Base-by-base conservation (phyloP, 2,329 filamentous ascomycete genomes). In the Microdochium paspali region DNA sequence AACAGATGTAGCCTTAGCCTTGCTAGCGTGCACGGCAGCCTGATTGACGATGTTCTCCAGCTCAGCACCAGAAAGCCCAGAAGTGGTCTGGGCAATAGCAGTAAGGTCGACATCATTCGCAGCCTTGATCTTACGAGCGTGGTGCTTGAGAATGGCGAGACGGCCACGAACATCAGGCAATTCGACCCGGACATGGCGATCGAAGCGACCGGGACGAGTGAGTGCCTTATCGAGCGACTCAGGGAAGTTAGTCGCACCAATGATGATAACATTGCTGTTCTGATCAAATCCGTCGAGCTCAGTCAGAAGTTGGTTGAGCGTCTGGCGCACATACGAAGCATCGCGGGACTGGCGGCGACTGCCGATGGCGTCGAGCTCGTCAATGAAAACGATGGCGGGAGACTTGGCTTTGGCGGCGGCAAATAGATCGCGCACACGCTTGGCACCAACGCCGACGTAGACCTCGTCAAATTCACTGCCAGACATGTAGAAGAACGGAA, bases 401-500 rank as follows among this genome's bases (percentile, higher is more conserved):
- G 90, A 84, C 70, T 97, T 96, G 53, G 75, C 66, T 56, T 90
- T 87, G 54, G 91, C 91, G 48, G 86, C 82, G 43, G 75, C 70
- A 65, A 95, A 95, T n/a, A 95, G 78, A 52, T 96, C 93, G 50
- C 93, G 88, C 44, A 98, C 91, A 60, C 93, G 87, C 74, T 98
- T 95, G 43, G 90, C 90, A 61, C 90, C 90, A 47, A 98, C 93
- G 62, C 93, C 93, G 30, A 98, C 94, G 61, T 96, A 98, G 46
- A 98, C 85, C 67, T 98, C 93, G 61, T 98, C 93, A 62, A 98
- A 98, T 65, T 98, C 93, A 49, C 89, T 95, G 45, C 93, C 93
- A 61, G 93, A 98, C 91, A 98, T 97, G 77, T 96, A 98, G 76
- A 97, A 98, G 76, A 98, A 98, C 1, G 93, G 93, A 18, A 98